phyloP scores from a whole-genome alignment of 768 basidiomycete genomes.

The Phylloporus rhodoxanthus region DNA sequence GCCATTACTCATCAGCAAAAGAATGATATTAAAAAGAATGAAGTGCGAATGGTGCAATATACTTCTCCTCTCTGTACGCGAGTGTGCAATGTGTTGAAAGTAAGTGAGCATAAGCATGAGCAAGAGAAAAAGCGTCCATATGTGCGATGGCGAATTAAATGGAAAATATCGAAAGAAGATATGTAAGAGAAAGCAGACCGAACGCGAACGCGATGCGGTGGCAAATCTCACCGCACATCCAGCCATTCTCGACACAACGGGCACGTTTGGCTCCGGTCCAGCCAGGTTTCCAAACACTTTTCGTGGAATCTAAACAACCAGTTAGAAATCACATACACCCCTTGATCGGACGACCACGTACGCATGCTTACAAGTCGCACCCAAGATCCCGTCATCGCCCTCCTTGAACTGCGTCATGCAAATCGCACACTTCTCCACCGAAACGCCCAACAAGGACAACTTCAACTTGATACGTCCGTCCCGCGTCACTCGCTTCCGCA shows the following conservation, averaged over 20 bases:
- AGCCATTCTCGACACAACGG: slow-evolving; percentile 56
- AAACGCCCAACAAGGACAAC: slow-evolving; percentile 52
- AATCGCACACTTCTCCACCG: slow-evolving; percentile 67
- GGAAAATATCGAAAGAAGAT: not conserved
- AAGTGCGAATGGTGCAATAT: slow-evolving; percentile 16
- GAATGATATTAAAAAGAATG: slow-evolving; percentile 28
- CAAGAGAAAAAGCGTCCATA: slow-evolving; percentile 10
- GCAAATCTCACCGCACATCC: slow-evolving; percentile 19
- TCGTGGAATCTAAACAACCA: slow-evolving; percentile 46
- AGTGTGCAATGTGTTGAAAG: slow-evolving; percentile 4
- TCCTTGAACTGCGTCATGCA: slow-evolving; percentile 67
- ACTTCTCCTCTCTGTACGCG: slow-evolving; percentile 1
- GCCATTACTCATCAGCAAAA: slow-evolving; percentile 13
- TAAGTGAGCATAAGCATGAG: not conserved
- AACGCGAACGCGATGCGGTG: not conserved
- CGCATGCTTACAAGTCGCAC: slow-evolving; percentile 56
- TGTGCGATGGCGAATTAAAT: slow-evolving; percentile 4
- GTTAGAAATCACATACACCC: not conserved
- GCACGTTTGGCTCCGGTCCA: slow-evolving; percentile 54
- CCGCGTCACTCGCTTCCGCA: slow-evolving; percentile 51
- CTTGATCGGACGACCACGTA: slow-evolving; percentile 13
- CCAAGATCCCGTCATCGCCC: slow-evolving; percentile 50
- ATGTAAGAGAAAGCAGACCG: not conserved
- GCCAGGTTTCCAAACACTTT: slow-evolving; percentile 57
- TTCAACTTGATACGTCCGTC: slow-evolving; percentile 72